Conservation (phyloP, 805 yeast genomes). For the Saccharomycopsis amapae region DNA sequence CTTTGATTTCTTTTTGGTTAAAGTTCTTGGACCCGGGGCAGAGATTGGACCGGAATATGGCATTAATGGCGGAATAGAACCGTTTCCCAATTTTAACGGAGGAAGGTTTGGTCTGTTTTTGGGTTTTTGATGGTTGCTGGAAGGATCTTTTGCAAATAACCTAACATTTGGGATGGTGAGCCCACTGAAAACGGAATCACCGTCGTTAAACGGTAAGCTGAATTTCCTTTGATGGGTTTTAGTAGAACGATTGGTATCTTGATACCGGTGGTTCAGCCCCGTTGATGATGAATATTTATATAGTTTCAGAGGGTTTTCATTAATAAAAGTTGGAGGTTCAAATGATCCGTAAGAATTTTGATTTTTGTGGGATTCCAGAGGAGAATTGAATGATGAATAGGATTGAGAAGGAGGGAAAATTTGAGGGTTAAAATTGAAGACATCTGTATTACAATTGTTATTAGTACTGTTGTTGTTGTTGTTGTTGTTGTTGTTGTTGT, state of each 20-base stretch:
- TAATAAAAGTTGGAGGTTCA: neutral
- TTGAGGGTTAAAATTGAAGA: no score
- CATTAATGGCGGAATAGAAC: neutral
- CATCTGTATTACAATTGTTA: no score
- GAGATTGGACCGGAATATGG: neutral
- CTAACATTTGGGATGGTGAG: no score
- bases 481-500: neutral
- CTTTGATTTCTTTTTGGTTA: slow-evolving; percentile 6
- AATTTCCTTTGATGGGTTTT: slow-evolving; percentile 5
- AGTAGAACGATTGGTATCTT: neutral
- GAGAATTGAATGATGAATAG: no score
- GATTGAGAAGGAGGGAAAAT: neutral
- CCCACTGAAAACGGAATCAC: neutral
- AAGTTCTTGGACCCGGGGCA: neutral
- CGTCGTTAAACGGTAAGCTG: slow-evolving; percentile 3
- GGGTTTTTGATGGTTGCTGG: no score
- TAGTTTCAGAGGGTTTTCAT: neutral
- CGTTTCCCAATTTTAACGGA: neutral
- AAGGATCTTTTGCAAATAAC: no score
- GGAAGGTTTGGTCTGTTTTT: neutral
- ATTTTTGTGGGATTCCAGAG: no score
- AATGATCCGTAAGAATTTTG: no score
- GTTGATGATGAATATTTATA: slow-evolving; percentile 6
- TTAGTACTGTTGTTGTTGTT: neutral
- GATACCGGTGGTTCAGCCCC: neutral